Base-by-base conservation (phyloP, 177 flowering plant genomes). In the Tripterygium wilfordii region DNA sequence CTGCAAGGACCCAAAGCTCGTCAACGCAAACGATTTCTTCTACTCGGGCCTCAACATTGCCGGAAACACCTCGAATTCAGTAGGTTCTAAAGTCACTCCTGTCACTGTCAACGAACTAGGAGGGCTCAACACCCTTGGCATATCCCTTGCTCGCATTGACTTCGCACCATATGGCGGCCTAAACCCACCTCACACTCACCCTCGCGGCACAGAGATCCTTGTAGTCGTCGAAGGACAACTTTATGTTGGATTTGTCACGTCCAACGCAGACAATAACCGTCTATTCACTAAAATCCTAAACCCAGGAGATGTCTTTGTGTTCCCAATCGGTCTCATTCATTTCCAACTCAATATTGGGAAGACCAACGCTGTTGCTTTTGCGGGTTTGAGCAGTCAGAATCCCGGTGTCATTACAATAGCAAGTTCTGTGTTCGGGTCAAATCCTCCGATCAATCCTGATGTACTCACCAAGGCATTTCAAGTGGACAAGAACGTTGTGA, bases 61-160 rank as follows among this genome's bases (percentile, higher is more conserved):
- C 16, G 15, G 38, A 30, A 13, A 29, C 23, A 31, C 53, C n/a
- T 1, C 12, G 1, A 46, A 47, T 10, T 15, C 7, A 17, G 10
- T 51, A 23, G 63, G 63, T 2, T 45, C 53, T 2, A 26, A 10
- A 2, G 57, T 41, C 10, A 60, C 46, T 7, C 12, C 32, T 3
- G 31, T 30, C 0, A 40, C 22, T 17, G 47, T 31, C 4, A 15
- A 10, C 10, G 10, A 51, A 40, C 22, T 52, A 5, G 33, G 33
- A 2, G 57, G 53, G 19, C 45, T 60, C 1, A 45, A 59, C 56
- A 44, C 52, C 14, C 22, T 59, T 3, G 57, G 52, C 23, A 21
- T 60, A 2, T 38, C 57, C 0, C 3, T 49, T 16, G 53, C 46
- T 19, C 53, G 63, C 5, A 12, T 60, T 16, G 63, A 60, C 32